Evolutionary conservation across 2,329 filamentous ascomycete genomes (phyloP).

Genomic region (Alternaria consortialis): DNA sequence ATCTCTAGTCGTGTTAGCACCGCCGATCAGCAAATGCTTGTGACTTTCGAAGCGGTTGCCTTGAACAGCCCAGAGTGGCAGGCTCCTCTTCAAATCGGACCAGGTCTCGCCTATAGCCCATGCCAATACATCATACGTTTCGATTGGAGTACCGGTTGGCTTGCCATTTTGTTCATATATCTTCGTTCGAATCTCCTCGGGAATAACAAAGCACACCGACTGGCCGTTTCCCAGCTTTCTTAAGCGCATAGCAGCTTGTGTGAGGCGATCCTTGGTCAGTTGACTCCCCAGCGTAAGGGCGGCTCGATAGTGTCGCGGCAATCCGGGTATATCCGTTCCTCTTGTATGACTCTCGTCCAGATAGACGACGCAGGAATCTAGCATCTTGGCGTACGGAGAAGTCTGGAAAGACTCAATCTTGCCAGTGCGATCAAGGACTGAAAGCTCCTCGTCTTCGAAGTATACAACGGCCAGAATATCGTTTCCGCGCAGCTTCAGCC

Average conservation of each 20-base stretch:
- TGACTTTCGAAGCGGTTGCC: constrained; percentile 62
- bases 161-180: constrained; percentile 52
- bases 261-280: constrained; percentile 73
- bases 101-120: constrained; percentile 70
- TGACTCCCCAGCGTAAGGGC: constrained; percentile 72
- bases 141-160: constrained; percentile 42
- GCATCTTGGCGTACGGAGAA: constrained; percentile 66
- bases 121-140: constrained; percentile 63
- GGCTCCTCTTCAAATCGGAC: constrained; percentile 57
- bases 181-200: constrained; percentile 66
- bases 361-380: constrained; percentile 70
- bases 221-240: constrained; percentile 71
- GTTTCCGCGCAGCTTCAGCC: constrained; percentile 55
- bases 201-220: constrained; percentile 68
- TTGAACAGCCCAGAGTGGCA: constrained; percentile 69
- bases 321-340: constrained; percentile 69
- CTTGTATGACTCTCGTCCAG: constrained; percentile 76
- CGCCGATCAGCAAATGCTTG: constrained; percentile 47
- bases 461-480: constrained; percentile 60
- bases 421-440: constrained; percentile 61
- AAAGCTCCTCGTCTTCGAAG: constrained; percentile 65
- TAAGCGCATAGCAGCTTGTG: constrained; percentile 68
- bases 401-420: constrained; percentile 60
- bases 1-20: constrained; percentile 20
- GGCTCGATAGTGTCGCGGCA: constrained; percentile 68